Conservation (phyloP, 306 rosid species). For the Sechiopsis laciniata region DNA sequence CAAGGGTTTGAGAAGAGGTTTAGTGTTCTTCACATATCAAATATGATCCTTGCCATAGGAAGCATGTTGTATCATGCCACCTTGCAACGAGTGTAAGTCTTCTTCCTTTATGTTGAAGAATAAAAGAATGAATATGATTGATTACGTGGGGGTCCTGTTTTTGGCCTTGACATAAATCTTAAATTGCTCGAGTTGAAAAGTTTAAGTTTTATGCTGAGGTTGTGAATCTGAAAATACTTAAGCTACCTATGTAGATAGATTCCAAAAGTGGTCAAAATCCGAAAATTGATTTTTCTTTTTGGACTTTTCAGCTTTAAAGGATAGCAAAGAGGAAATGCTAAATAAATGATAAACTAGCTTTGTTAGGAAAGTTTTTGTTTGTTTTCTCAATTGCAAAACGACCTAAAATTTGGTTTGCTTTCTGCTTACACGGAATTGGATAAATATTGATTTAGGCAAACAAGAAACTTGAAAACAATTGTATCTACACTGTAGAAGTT, state of each 20-base stretch:
- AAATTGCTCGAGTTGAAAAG: background rate
- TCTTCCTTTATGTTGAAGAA: background rate
- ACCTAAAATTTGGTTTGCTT: background rate
- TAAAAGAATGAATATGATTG: background rate
- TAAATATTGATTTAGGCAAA: background rate
- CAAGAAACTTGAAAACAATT: background rate
- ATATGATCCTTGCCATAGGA: constrained; percentile 84
- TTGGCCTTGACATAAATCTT: background rate
- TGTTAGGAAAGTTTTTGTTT: background rate
- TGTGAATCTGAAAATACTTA: background rate
- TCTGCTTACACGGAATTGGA: background rate
- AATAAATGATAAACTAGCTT: background rate
- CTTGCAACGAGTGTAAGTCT: constrained; percentile 62
- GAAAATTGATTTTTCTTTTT: background rate
- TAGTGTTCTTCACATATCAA: constrained; percentile 76
- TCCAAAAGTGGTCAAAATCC: background rate
- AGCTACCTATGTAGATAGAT: background rate
- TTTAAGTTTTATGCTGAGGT: too few species aligned
- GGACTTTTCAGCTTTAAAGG: background rate
- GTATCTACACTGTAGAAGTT: background rate
- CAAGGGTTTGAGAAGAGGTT: constrained; percentile 98
- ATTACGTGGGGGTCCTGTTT: background rate
- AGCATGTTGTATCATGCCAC: constrained; percentile 92
- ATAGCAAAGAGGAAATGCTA: background rate
- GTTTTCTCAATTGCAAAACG: background rate